Conservation (phyloP, 164 flowering plant species). For the Nelumbo lutea region DNA sequence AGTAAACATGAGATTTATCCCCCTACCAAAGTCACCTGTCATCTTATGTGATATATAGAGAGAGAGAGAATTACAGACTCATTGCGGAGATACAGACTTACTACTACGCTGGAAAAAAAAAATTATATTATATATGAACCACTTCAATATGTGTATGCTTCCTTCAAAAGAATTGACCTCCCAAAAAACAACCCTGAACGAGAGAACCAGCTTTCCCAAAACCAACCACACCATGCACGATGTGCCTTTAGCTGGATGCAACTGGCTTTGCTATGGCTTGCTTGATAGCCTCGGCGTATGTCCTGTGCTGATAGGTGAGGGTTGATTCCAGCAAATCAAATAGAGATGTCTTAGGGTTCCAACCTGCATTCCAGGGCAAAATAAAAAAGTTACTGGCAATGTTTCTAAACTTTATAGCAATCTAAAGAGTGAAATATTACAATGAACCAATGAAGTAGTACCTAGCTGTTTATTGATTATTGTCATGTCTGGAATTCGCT, state of each 20-base stretch:
- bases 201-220: conserved; percentile 3
- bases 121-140: not conserved
- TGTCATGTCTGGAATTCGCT: conserved; percentile 95
- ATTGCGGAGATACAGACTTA: conserved; percentile 2
- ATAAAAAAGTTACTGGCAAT: not conserved
- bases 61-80: not conserved
- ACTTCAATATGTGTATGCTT: not conserved
- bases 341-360: conserved; percentile 95
- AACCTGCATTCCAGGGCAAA: conserved; percentile 37
- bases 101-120: not conserved
- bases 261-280: conserved; percentile 61
- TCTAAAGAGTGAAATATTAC: not conserved
- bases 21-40: conserved; percentile 6
- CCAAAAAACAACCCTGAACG: not conserved
- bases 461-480: conserved; percentile 90
- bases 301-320: conserved; percentile 93
- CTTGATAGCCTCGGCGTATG: conserved; percentile 86
- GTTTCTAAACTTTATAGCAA: not conserved
- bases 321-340: conserved; percentile 97
- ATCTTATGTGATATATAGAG: not conserved
- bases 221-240: not conserved
- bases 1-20: not conserved
- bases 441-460: conserved; percentile 17
- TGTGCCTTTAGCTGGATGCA: conserved; percentile 26
- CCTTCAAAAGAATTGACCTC: conserved; percentile 10